Evolutionary conservation across 2,329 filamentous ascomycete species (phyloP), one percentile per base, ranked within the genome.

Genomic region (Talaromyces sp.): DNA sequence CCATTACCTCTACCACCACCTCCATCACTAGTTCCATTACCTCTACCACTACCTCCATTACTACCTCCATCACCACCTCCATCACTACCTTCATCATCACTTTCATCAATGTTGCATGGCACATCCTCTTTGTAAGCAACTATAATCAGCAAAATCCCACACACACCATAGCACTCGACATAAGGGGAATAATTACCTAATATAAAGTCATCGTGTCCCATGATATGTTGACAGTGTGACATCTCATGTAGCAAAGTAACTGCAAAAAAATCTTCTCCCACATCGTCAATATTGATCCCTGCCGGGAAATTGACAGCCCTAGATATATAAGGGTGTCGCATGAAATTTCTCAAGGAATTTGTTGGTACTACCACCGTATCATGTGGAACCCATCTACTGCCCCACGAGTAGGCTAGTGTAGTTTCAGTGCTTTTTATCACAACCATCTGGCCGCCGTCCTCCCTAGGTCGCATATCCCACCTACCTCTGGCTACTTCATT

Each of bases 301-400:
- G 33, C 2, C 2, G 13, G 4, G 4, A 13, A 36, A 36, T 2
- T 5, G 33, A 1, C 4, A 17, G 7, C 0, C 7, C 17, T 13
- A 36, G 15, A n/a, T 17, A 39, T 2, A 2, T 17, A 5, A 2
- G 1, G 1, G 36, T 5, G 8, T 1, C 4, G 7, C 36, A 39
- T n/a, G 17, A 15, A 8, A 6, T 6, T 3, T 7, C 0, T 9
- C 6, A 39, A 2, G 6, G 3, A 1, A 15, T 2, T 3, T n/a
- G 3, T 17, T 8, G 6, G 36, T n/a, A 39, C 2, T n/a, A 39
- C 17, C 5, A 39, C 6, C 17, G n/a, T 39, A n/a, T 39, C 36
- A n/a, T 39, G 36, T 39, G 36, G 3, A 8, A 39, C 17, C 8
- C 3, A 5, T 0, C 2, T 1, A 7, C 17, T 8, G 36, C 36